These are phyloP conservation scores for Brassica nigra DNA, from an alignment of 345 rosid genomes.

Conservation along the genomic window DNA sequence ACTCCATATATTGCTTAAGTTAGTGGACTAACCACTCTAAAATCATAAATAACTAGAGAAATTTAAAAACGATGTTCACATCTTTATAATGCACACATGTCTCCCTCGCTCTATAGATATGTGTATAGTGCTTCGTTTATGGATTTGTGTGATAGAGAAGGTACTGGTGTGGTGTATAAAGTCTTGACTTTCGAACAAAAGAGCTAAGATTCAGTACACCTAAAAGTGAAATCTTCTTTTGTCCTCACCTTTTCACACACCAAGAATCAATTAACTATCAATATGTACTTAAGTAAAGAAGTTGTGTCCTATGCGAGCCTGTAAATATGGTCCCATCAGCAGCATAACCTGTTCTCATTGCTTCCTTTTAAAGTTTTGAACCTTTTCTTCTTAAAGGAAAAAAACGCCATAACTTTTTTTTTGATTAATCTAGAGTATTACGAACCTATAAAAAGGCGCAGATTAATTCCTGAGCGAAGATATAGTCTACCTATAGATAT, in stretches of 20 bases:
- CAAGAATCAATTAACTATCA: constrained; percentile 3
- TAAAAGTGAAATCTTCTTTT: constrained; percentile 18
- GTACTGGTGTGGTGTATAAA: constrained; percentile 3
- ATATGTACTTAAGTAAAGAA: not conserved
- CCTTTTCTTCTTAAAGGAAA: too few relatives aligned
- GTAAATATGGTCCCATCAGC: not conserved
- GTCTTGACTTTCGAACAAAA: constrained; percentile 17
- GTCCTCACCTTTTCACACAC: constrained; percentile 30
- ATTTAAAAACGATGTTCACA: too few relatives aligned
- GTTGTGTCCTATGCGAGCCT: not conserved
- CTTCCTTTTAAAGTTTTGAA: not conserved
- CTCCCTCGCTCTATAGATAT: not conserved
- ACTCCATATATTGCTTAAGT: too few relatives aligned
- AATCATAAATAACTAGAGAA: too few relatives aligned
- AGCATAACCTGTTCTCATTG: constrained; percentile 11
- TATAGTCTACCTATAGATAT: too few relatives aligned
- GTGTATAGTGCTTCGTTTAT: not conserved
- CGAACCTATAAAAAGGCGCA: too few relatives aligned
- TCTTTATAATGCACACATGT: not conserved
- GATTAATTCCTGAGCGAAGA: too few relatives aligned
- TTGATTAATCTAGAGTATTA: too few relatives aligned
- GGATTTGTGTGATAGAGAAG: constrained; percentile 7
- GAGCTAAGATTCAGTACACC: constrained; percentile 19
- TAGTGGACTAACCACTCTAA: too few relatives aligned
- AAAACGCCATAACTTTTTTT: too few relatives aligned